A percentile compares a stretch with the other conserved stretches of the same genome.
These are phyloP conservation scores for Pythium sp. DNA, from an alignment of 352 stramenopile species.

Conservation along the genomic window DNA sequence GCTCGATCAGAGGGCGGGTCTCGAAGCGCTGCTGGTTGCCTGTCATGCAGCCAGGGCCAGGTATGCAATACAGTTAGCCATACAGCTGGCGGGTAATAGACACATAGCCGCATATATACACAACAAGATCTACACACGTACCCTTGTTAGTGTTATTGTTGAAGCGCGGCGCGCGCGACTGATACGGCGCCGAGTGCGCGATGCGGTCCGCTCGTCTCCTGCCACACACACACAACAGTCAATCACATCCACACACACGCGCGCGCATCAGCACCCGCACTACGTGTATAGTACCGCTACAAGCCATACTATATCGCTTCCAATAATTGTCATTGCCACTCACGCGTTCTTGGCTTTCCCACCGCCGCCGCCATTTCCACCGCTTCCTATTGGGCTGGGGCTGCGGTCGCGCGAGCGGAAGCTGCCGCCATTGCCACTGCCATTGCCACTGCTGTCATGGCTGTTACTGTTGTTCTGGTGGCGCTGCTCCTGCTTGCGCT, in stretches of 20 bases:
- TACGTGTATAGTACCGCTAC: too few relatives aligned
- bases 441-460: not conserved
- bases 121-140: not conserved
- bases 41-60: not conserved
- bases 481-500: slow-evolving; percentile 35
- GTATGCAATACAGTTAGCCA: not conserved
- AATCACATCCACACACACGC: not conserved
- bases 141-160: slow-evolving; percentile 4
- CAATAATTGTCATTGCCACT: slow-evolving; percentile 17
- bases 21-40: not conserved
- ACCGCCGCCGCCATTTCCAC: slow-evolving; percentile 5
- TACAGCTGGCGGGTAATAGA: not conserved
- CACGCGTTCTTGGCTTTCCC: slow-evolving; percentile 61
- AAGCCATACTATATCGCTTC: not conserved
- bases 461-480: not conserved
- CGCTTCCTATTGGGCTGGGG: slow-evolving; percentile 1
- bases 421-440: not conserved
- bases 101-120: not conserved
- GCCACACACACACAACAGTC: slow-evolving; percentile 16
- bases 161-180: slow-evolving; percentile 22
- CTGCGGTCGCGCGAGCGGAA: slow-evolving; percentile 7
- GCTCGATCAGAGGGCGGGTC: too few relatives aligned
- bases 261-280: not conserved
- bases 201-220: slow-evolving; percentile 67
- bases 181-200: slow-evolving; percentile 57